Evolutionary conservation across 805 yeast species (phyloP), one percentile per base, ranked within the genome.

Genomic region (Candida arabinofermentans): DNA sequence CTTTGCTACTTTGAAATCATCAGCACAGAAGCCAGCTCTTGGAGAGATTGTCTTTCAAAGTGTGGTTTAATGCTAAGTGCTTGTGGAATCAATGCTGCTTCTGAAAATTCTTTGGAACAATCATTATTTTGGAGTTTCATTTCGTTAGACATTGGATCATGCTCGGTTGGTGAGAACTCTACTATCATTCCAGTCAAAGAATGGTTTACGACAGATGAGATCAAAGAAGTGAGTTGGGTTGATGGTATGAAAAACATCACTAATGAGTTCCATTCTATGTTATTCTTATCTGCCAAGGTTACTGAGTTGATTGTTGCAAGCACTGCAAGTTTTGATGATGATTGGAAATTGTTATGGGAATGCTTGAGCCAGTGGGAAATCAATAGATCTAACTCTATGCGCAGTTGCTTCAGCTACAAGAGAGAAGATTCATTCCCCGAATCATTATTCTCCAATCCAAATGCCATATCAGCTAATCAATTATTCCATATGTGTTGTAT

Each of bases 111-210:
- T 17, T 55, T 69, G 17, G 66, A 65, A 35, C 49, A 70, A 41
- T 65, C 69, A 0, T 50, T 71, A 34, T 69, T 72, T 42, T 72
- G 75, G 76, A 63, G 66, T 36, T 67, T 69, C 51, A 69, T 68
- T 2, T 51, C 72, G 19, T 58, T 69, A 61, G 75, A 70, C 46
- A 58, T 69, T 8, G 64, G 55, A 3, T 47, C 40, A 13, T 50
- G 53, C 34, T 36, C 49, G 6, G 61, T 67, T 30, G 68, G 67
- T 13, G 71, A 67, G 8, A 22, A 32, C 2, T 17, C 48, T 2
- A 43, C 50, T 5, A 40, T 45, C 5, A 34, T 48, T 24, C 46
- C 48, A 9, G 41, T 34, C 13, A 32, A 34, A 8, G 49, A 49
- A 21, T 51, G 55, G 55, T 37, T 46, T 34, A 37, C 14, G 7